phyloP scores from a whole-genome alignment of 345 rosid species.

The Pugionium dolabratum region DNA sequence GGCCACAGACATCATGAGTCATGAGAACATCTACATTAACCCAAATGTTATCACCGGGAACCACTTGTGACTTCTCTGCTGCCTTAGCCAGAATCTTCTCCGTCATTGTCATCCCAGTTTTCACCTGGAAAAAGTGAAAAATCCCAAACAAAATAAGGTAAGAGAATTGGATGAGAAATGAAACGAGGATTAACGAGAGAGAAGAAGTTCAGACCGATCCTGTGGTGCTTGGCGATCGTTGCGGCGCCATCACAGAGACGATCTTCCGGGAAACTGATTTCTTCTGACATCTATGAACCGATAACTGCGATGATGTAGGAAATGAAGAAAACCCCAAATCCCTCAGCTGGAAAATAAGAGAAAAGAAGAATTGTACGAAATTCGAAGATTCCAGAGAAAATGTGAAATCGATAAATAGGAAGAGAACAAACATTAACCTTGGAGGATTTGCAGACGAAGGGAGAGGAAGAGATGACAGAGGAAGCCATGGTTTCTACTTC shows the following conservation, averaged over 20 bases:
- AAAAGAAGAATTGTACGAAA: no score
- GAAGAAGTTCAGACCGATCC: conserved; percentile 60
- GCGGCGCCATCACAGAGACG: conserved; percentile 79
- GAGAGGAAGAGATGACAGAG: conserved; percentile 32
- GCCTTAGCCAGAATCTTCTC: conserved; percentile 92
- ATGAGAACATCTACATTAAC: conserved; percentile 85
- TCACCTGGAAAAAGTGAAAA: conserved; percentile 55
- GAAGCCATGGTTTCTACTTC: conserved; percentile 43
- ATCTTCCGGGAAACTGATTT: conserved; percentile 57
- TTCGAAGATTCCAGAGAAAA: not conserved
- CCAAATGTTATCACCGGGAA: conserved; percentile 96
- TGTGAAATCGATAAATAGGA: not conserved
- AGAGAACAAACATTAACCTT: not conserved
- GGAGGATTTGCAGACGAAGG: conserved; percentile 22
- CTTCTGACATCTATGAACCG: conserved; percentile 55
- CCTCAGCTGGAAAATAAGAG: conserved; percentile 33
- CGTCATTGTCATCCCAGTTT: conserved; percentile 93
- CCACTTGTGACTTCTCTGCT: conserved; percentile 65
- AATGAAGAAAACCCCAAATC: conserved; percentile 55
- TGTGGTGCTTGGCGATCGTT: conserved; percentile 74
- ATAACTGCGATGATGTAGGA: conserved; percentile 47
- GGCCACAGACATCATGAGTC: conserved; percentile 98
- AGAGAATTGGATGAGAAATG: not conserved
- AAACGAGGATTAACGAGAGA: not conserved
- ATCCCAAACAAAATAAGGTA: not conserved